Base-by-base conservation (phyloP, 2,329 filamentous ascomycete genomes). In the Phialophora chinensis region DNA sequence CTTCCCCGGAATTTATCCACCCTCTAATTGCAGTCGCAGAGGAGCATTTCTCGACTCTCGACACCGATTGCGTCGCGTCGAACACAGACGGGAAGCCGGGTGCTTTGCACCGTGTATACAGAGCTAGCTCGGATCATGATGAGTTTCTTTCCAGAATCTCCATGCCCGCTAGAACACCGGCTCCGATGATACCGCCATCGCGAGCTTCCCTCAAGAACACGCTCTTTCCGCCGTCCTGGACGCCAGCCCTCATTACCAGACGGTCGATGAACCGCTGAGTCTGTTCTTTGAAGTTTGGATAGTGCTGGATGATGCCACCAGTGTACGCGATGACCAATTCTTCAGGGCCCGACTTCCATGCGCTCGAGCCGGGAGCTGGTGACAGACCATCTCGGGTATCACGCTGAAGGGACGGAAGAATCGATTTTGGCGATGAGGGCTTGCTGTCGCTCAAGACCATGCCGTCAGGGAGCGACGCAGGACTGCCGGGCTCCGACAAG, bases 311-410 rank as follows among this genome's bases (percentile, higher is more conserved):
- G 73, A 91, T 92, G 6, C 90, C 90, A 35, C 91, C 91, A 0
- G 91, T 92, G 74, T 92, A 93, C 0, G 91, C 91, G 25, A 93
- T 89, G 1, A 91, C 88, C 33, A 94, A 77, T 72, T 91, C 88
- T 67, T 87, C 83, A 0, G 79, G 77, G 7, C 78, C 79, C 4
- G 79, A 69, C 49, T 65, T 72, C 55, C 63, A 67, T 11, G 62
- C 58, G 29, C 23, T 70, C 53, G 10, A 72, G 67, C 71, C 71
- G 11, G 71, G 71, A 47, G 75, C 74, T 14, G 66, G 67, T 29
- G 69, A 70, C 2, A 72, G 60, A 1, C 66, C 67, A 29, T 66
- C 58, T 35, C 65, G 44, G 31, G 44, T 56, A 33, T 68, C 62
- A 23, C 58, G 64, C 25, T 58, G 54, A 10, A 62, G 54, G 35